Base-by-base conservation (phyloP, 306 rosid genomes). In the Erythrophleum fordii region DNA sequence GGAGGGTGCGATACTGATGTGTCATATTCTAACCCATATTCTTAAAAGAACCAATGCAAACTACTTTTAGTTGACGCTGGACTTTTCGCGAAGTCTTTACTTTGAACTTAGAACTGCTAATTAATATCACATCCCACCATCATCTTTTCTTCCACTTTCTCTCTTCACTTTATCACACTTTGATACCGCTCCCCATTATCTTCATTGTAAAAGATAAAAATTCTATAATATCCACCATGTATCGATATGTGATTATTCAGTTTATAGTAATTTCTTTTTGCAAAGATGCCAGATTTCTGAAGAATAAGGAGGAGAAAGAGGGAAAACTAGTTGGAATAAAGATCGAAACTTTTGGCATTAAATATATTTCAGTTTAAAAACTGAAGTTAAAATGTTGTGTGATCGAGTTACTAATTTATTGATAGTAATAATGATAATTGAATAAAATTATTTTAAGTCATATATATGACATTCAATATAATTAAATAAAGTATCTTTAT, bases 121-220 rank as follows among this genome's bases (percentile, higher is more conserved):
- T 37, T 76, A 80, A 55, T 46, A n/a, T 65, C 85, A 81, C 62
- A 65, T 84, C 84, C 65, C 67, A 64, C 59, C 77, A 35, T 31
- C 26, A 76, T 26, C 71, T 60, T 80, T 80, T 55, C 76, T 62
- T 75, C 39, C 42, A 75, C 72, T 75, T 75, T 80, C 87, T 70
- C 51, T 66, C 72, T 44, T n/a, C 16, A 75, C 77, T 61, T 70
- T 55, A 84, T 84, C 78, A 75, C 39, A 64, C 14, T 70, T 76
- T 76, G 79, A 71, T 76, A 55, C 79, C 72, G 53, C 41, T 35
- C 41, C 62, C 56, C 39, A 26, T 60, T 2, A 52, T 61, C 64
- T 77, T 45, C 8, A 37, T 5, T 1, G 8, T 7, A 5, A 37
- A 37, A 5, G 42, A 37, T 37, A 37, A 6, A 37, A 37, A 37